These are phyloP conservation scores for Aureobasidium sp. DNA, from an alignment of 2,329 filamentous ascomycete genomes.

Conservation along the genomic window DNA sequence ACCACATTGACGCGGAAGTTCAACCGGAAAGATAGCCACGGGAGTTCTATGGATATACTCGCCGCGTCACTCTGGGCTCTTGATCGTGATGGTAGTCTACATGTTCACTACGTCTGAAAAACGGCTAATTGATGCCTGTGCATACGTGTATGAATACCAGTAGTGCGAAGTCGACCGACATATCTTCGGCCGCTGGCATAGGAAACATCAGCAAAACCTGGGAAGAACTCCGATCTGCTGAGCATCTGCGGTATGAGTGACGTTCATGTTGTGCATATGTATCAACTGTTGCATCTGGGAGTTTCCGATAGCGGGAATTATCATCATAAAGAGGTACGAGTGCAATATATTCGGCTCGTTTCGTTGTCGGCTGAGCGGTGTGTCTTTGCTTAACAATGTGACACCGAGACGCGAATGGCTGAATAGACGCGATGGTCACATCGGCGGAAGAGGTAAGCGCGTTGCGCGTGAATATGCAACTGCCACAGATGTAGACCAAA, in stretches of 20 bases:
- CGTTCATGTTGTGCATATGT: neutral
- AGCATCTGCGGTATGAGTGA: neutral
- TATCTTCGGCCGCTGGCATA: neutral
- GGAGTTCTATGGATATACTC: no score
- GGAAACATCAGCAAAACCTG: neutral
- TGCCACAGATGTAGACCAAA: neutral
- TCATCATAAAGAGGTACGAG: neutral
- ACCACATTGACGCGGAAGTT: neutral
- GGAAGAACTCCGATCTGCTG: neutral
- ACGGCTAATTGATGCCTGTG: neutral
- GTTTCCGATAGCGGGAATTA: neutral
- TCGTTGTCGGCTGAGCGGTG: neutral
- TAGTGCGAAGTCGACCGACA: neutral
- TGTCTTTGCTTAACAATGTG: neutral
- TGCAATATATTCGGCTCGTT: neutral
- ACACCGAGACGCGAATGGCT: neutral
- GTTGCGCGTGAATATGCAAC: neutral
- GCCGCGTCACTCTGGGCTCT: neutral
- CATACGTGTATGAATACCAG: neutral
- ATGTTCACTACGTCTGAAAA: neutral
- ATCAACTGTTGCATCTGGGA: neutral
- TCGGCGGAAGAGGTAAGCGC: constrained; percentile 3
- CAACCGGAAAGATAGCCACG: neutral
- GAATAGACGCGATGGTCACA: constrained; percentile 1
- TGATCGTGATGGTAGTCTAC: neutral